Percentiles rank a stretch among this genome's conserved stretches.
Conservation (phyloP, 1,139 yeast species). For the Debaryomyces sp. region DNA sequence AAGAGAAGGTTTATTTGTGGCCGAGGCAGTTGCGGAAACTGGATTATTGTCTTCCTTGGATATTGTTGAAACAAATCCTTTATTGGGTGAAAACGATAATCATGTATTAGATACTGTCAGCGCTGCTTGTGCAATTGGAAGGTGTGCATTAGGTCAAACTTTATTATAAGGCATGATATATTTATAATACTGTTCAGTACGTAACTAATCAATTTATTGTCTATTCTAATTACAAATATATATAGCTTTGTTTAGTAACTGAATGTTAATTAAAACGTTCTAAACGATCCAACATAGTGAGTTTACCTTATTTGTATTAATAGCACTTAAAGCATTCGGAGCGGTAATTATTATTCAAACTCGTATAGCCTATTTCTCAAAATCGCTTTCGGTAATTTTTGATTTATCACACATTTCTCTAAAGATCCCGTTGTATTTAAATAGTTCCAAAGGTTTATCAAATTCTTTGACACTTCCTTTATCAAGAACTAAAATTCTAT, state of each 20-base stretch:
- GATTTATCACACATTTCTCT: conserved; percentile 64
- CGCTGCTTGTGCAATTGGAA: conserved; percentile 88
- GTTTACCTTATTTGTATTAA: no score
- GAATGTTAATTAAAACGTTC: not conserved
- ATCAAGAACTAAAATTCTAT: conserved; percentile 40
- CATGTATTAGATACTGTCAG: conserved; percentile 84
- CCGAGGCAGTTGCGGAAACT: conserved; percentile 88
- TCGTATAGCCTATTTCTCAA: not conserved
- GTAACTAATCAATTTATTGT: not conserved
- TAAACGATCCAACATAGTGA: not conserved
- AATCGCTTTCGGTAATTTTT: conserved; percentile 30
- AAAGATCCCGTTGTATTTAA: conserved; percentile 28
- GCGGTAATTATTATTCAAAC: no score
- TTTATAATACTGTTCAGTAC: not conserved
- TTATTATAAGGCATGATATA: conserved; percentile 46
- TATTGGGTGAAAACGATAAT: conserved; percentile 74
- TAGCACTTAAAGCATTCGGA: no score
- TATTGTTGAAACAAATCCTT: conserved; percentile 92
- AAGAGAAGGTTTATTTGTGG: conserved; percentile 91
- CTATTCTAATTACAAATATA: not conserved
- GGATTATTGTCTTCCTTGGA: conserved; percentile 87
- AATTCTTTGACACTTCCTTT: conserved; percentile 23
- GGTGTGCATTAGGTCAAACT: conserved; percentile 95
- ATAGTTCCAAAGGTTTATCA: conserved; percentile 28
- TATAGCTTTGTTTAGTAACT: not conserved